Conservation (phyloP, 139 green algal species). For the Micromonas pusilla region DNA sequence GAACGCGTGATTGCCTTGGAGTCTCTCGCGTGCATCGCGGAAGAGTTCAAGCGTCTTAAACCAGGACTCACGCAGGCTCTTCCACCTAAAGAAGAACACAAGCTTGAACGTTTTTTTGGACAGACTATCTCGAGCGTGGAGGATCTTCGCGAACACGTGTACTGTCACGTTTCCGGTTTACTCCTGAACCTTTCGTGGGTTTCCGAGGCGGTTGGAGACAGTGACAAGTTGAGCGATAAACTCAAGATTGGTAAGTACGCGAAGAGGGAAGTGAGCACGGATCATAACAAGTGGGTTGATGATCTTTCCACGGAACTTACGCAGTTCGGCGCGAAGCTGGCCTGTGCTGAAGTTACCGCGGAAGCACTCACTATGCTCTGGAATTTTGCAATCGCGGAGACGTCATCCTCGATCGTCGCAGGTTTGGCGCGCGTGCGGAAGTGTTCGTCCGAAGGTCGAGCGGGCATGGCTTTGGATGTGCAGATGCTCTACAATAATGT, state of each 20-base stretch:
- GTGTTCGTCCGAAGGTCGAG: not conserved
- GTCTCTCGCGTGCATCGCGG: conserved; percentile 20
- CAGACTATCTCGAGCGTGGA: conserved; percentile 24
- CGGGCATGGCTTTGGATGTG: not conserved
- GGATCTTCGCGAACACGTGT: conserved; percentile 34
- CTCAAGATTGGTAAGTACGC: conserved; percentile 1
- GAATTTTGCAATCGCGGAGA: not conserved
- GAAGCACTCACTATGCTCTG: not conserved
- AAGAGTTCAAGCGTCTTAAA: conserved; percentile 19
- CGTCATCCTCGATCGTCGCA: not conserved
- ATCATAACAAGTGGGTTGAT: conserved; percentile 3
- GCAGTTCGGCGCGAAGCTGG: not conserved
- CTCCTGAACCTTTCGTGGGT: conserved; percentile 1
- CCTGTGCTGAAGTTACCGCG: not conserved
- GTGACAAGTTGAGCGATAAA: conserved; percentile 3
- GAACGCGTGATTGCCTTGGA: conserved; percentile 26
- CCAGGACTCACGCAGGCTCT: conserved; percentile 15
- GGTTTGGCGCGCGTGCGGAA: not conserved
- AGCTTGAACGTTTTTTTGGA: conserved; percentile 25
- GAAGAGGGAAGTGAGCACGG: not conserved
- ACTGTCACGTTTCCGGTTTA: conserved; percentile 4
- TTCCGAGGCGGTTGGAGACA: not conserved
- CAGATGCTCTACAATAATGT: not conserved
- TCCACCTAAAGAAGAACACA: not conserved
- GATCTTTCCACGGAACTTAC: not conserved